phyloP scores from a whole-genome alignment of 768 basidiomycete species.

The Hydnomerulius pinastri region DNA sequence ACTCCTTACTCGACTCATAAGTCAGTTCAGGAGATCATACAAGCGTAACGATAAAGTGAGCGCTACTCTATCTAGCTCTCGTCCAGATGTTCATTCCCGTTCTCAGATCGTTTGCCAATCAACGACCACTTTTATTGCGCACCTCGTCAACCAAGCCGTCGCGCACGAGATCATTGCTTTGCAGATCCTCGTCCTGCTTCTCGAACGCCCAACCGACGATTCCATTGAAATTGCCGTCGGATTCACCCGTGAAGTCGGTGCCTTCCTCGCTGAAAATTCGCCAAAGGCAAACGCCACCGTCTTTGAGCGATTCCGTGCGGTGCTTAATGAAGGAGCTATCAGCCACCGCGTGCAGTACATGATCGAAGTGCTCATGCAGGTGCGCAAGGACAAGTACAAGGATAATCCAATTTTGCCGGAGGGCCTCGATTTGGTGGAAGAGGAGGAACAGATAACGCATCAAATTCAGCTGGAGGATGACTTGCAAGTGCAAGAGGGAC shows the following conservation, averaged over 20 bases:
- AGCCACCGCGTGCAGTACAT: slow-evolving; percentile 98
- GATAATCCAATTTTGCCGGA: slow-evolving; percentile 95
- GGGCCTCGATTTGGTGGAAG: slow-evolving; percentile 94
- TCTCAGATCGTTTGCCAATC: slow-evolving; percentile 88
- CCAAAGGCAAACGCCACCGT: slow-evolving; percentile 95
- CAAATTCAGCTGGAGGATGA: slow-evolving; percentile 91
- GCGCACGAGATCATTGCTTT: slow-evolving; percentile 94
- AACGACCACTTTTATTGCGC: slow-evolving; percentile 86
- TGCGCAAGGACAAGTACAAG: slow-evolving; percentile 98
- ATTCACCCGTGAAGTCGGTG: slow-evolving; percentile 96
- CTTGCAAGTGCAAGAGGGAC: slow-evolving; percentile 88
- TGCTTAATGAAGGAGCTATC: slow-evolving; percentile 92
- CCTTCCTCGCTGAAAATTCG: slow-evolving; percentile 89
- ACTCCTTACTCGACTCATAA: slow-evolving; percentile 83
- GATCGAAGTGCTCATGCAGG: slow-evolving; percentile 99
- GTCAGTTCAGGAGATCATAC: slow-evolving; percentile 92
- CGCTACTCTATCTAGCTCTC: background rate
- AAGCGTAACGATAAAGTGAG: slow-evolving; percentile 97
- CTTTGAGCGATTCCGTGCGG: slow-evolving; percentile 95
- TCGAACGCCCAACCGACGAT: slow-evolving; percentile 95
- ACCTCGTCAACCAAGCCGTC: slow-evolving; percentile 91
- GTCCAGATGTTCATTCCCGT: background rate
- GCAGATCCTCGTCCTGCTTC: slow-evolving; percentile 92
- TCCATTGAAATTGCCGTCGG: slow-evolving; percentile 98
- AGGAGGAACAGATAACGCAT: slow-evolving; percentile 98